Percentiles rank a stretch among this genome's conserved stretches.
phyloP scores from a whole-genome alignment of 768 basidiomycete species.

The Asterophora parasitica region DNA sequence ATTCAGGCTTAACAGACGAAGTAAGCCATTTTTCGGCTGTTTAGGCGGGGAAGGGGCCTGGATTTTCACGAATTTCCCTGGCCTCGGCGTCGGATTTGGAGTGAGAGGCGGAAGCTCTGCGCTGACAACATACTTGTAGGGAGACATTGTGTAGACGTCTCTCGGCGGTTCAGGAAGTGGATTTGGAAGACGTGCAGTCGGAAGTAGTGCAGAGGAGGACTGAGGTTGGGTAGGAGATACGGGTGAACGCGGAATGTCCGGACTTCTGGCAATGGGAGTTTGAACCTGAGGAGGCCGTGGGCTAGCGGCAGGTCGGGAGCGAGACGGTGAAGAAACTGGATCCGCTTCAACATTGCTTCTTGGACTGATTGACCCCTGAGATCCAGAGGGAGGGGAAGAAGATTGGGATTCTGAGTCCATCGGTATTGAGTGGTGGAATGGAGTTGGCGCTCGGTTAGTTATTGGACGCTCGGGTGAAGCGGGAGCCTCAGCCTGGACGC shows the following conservation, averaged over 20 bases:
- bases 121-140: conserved; percentile 52
- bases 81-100: conserved; percentile 23
- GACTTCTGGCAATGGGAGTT: neutral
- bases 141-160: conserved; percentile 31
- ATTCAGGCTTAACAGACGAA: conserved; percentile 40
- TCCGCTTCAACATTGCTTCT: neutral
- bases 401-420: neutral
- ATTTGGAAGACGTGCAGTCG: neutral
- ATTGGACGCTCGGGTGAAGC: too few relatives aligned
- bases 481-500: too few relatives aligned
- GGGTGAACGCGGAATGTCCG: neutral
- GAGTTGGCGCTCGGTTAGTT: conserved; percentile 39
- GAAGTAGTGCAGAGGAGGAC: neutral
- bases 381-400: neutral
- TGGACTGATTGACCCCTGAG: neutral
- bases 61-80: conserved; percentile 17
- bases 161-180: conserved; percentile 36
- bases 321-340: neutral
- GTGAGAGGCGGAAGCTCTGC: conserved; percentile 40
- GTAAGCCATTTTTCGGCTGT: conserved; percentile 31
- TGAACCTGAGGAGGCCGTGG: neutral
- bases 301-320: neutral
- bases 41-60: conserved; percentile 21
- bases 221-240: neutral
- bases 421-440: conserved; percentile 54